Evolutionary conservation across 2,329 filamentous ascomycete genomes (phyloP).

Genomic region (Fusarium chuoi): DNA sequence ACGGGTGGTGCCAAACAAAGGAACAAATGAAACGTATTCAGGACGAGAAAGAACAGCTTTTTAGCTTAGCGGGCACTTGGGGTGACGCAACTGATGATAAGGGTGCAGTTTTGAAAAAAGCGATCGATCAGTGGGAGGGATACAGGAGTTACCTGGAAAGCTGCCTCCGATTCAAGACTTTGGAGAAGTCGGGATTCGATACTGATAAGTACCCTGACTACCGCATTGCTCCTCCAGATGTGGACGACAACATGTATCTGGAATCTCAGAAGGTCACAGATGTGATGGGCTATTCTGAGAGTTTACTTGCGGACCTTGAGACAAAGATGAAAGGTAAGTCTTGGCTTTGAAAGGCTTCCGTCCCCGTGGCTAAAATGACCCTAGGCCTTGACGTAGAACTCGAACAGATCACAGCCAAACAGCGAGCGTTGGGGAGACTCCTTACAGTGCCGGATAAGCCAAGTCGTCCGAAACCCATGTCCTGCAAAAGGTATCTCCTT

Average conservation of each 20-base stretch:
- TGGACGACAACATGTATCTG: constrained; percentile 48
- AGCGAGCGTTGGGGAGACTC: constrained; percentile 53
- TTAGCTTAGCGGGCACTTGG: constrained; percentile 45
- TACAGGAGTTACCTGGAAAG: constrained; percentile 51
- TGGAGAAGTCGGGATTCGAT: constrained; percentile 53
- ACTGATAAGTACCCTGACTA: constrained; percentile 53
- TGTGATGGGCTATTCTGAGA: constrained; percentile 48
- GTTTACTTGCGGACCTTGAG: constrained; percentile 50
- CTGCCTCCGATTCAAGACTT: constrained; percentile 49
- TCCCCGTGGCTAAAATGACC: constrained; percentile 32
- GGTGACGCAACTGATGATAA: constrained; percentile 43
- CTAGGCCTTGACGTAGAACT: constrained; percentile 47
- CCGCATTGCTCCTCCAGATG: constrained; percentile 51
- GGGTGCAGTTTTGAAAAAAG: constrained; percentile 46
- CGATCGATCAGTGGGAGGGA: constrained; percentile 46
- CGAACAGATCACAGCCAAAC: constrained; percentile 48
- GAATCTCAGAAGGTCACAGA: constrained; percentile 47
- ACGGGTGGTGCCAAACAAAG: constrained; percentile 49
- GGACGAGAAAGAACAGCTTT: constrained; percentile 41
- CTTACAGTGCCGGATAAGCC: constrained; percentile 53
- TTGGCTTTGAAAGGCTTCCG: neutral
- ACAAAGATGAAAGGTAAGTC: constrained; percentile 50
- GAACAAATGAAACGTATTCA: constrained; percentile 39
- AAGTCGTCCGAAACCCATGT: constrained; percentile 51
- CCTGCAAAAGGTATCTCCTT: constrained; percentile 59